phyloP scores from a whole-genome alignment of 345 rosid species.

The Camelina neglecta region DNA sequence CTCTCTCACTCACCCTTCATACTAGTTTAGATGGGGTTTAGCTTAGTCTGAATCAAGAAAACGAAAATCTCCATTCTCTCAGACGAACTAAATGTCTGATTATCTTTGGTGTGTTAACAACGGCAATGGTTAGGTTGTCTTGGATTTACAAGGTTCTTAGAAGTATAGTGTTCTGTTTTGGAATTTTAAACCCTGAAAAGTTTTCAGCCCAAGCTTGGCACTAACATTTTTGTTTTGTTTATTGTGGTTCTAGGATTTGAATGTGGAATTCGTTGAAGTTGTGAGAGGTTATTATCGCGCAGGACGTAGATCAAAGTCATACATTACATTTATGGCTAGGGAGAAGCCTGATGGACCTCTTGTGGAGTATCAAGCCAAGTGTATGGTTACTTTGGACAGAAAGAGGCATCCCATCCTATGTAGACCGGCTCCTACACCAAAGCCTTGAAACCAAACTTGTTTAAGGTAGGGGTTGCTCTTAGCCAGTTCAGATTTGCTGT shows the following conservation, averaged over 20 bases:
- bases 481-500: not conserved
- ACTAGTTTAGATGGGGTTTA: no score
- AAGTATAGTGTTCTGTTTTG: not conserved
- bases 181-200: not conserved
- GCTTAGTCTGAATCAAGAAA: no score
- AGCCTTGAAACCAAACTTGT: not conserved
- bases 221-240: not conserved
- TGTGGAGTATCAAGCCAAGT: constrained; percentile 30
- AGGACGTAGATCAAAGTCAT: constrained; percentile 24
- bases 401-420: constrained; percentile 28
- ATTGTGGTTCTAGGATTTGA: not conserved
- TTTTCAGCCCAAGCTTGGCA: not conserved
- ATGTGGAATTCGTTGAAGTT: constrained; percentile 23
- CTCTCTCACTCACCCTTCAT: no score
- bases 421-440: constrained; percentile 18
- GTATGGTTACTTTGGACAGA: not conserved
- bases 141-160: not conserved
- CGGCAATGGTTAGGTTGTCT: not conserved
- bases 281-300: constrained; percentile 3
- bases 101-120: not conserved
- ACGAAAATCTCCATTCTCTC: no score
- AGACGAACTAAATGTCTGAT: no score
- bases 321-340: constrained; percentile 31
- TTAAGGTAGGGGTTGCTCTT: not conserved
- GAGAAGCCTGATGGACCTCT: constrained; percentile 21